Base-by-base conservation (phyloP, 129 eudicot genomes). In the Helianthus tuberosus region DNA sequence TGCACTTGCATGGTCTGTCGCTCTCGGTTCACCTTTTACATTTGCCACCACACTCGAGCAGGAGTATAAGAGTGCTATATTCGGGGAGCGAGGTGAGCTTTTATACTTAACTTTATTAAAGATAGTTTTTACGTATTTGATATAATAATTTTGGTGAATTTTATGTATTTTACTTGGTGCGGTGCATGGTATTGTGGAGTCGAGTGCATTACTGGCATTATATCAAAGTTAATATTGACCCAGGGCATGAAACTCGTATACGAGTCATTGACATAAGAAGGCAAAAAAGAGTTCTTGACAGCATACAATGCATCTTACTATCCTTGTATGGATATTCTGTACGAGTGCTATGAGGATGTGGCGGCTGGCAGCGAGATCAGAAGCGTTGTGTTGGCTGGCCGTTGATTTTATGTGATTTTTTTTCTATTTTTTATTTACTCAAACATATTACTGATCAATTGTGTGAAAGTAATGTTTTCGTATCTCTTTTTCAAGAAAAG, bases 291-390 rank as follows among this genome's bases (percentile, higher is more conserved):
- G n/a, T 94, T 94, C 67, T 85, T 88, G 81, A 81, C 86, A 51
- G 98, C 98, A n/a, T 94, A 94, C 71, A 90, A 97, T 75, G 98
- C 98, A 39, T 88, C 98, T 12, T 94, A 64, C 77, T 94, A 94
- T 76, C 98, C 98, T 32, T 90, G 97, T 73, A 94, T 94, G 98
- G 97, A 94, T 8, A 90, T 94, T 44, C 74, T 94, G 39, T 94
- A 94, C 4, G 98, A 94, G 73, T 94, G 98, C 88, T 94, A 94
- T 61, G 98, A 94, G 80, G 98, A 94, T 80, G 98, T 94, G 16
- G 93, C 98, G 61, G 75, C 86, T 76, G 97, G 98, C 15, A 94
- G 86, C 76, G 98, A 94, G 88, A 94, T 94, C 6, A 75, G 93
- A 60, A 94, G 98, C 75, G 98, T 94, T 67, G 98, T 94, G 75